Evolutionary conservation across 2,329 filamentous ascomycete genomes (phyloP).

Genomic region (Chaetoscypha palmicola): DNA sequence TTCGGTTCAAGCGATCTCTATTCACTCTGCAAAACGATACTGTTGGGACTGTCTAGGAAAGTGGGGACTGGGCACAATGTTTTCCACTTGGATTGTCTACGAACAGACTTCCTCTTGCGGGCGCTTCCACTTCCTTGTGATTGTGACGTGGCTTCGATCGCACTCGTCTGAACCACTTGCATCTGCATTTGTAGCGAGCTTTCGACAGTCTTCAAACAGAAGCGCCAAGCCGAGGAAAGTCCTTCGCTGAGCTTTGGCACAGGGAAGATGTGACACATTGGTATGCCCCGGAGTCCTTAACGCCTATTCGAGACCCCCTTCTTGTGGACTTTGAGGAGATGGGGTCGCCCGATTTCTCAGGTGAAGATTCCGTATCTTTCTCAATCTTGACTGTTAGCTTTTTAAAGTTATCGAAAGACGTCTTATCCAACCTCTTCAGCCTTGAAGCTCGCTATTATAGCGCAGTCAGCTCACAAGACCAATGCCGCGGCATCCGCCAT

Average conservation of each 20-base stretch:
- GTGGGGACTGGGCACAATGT: conserved; percentile 28
- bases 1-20: conserved; percentile 23
- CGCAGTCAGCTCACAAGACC: conserved; percentile 39
- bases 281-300: conserved; percentile 26
- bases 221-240: conserved; percentile 22
- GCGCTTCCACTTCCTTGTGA: conserved; percentile 23
- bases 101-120: conserved; percentile 28
- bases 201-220: conserved; percentile 36
- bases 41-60: conserved; percentile 13
- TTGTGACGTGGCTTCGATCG: conserved; percentile 26
- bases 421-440: conserved; percentile 38
- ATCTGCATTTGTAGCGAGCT: conserved; percentile 46
- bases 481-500: conserved; percentile 46
- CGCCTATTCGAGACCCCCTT: conserved; percentile 10
- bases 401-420: conserved; percentile 29
- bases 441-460: conserved; percentile 23
- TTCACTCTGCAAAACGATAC: conserved; percentile 22
- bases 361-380: conserved; percentile 44
- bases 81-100: conserved; percentile 24
- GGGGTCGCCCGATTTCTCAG: conserved; percentile 24
- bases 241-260: conserved; percentile 17
- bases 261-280: conserved; percentile 25
- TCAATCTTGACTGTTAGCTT: conserved; percentile 26
- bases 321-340: conserved; percentile 22
- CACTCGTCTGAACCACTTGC: conserved; percentile 53